A percentile compares a stretch with the other conserved stretches of the same genome.
Conservation (phyloP, 176 grass and related monocot genomes). For the Miscanthus lutarioriparius region DNA sequence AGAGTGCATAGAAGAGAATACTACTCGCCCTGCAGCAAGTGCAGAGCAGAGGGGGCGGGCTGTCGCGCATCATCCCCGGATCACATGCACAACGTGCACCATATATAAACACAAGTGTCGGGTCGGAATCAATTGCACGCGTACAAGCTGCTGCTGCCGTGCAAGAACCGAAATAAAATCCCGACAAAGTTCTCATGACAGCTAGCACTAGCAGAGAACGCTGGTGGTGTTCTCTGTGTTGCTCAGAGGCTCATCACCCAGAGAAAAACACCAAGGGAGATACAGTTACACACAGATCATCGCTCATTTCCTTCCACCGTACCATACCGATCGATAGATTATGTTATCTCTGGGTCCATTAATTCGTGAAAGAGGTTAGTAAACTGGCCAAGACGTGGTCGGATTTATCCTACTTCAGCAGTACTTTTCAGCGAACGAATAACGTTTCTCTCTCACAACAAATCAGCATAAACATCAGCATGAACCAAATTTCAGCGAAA, state of each 20-base stretch:
- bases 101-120: background rate
- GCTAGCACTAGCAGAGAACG: background rate
- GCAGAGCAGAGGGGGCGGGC: too few species aligned
- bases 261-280: background rate
- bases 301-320: background rate
- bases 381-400: too few species aligned
- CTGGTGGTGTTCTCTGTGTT: background rate
- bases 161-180: conserved; percentile 9
- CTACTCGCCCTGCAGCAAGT: too few species aligned
- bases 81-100: conserved; percentile 42
- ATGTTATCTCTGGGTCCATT: too few species aligned
- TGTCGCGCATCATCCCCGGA: background rate
- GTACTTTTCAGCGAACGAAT: too few species aligned
- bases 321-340: too few species aligned
- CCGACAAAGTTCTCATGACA: background rate
- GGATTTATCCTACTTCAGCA: too few species aligned
- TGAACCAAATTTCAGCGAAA: too few species aligned
- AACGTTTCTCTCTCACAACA: too few species aligned
- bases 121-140: conserved; percentile 21
- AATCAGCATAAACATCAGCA: too few species aligned
- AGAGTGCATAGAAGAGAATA: too few species aligned
- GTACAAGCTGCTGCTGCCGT: background rate
- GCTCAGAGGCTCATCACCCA: background rate
- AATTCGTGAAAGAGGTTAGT: too few species aligned
- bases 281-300: background rate